Evolutionary conservation across 106 monocot species (phyloP).

Genomic region (Allium cepa): DNA sequence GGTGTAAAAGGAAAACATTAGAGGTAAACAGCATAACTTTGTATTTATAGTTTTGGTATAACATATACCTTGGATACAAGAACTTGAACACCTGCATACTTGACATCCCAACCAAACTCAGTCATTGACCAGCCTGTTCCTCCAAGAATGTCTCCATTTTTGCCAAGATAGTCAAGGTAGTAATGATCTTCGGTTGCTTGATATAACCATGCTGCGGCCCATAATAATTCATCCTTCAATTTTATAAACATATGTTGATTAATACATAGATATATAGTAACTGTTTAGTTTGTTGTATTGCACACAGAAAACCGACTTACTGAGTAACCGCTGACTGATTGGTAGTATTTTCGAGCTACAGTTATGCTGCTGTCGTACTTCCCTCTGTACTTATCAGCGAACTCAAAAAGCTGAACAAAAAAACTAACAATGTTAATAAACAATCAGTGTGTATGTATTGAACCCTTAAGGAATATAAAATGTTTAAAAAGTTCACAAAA

Average conservation of each 20-base stretch:
- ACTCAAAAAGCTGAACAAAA: slow-evolving; percentile 65
- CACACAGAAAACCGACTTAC: slow-evolving; percentile 17
- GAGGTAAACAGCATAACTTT: too few relatives aligned
- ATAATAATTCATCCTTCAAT: slow-evolving; percentile 64
- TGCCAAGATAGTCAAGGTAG: slow-evolving; percentile 71
- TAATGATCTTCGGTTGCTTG: slow-evolving; percentile 56
- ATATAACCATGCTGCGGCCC: slow-evolving; percentile 92
- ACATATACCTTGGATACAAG: slow-evolving; percentile 63
- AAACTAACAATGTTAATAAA: background rate
- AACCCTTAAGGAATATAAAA: background rate
- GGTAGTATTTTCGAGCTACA: slow-evolving; percentile 82
- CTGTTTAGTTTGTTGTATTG: too few relatives aligned
- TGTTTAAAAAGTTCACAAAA: too few relatives aligned
- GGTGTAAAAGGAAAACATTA: background rate
- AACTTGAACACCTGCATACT: slow-evolving; percentile 83
- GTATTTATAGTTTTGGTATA: too few relatives aligned
- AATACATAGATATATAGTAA: too few relatives aligned
- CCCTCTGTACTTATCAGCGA: slow-evolving; percentile 91
- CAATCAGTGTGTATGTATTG: too few relatives aligned
- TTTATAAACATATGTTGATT: background rate
- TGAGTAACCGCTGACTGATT: slow-evolving; percentile 78
- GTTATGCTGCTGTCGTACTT: slow-evolving; percentile 92
- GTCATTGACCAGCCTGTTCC: slow-evolving; percentile 89
- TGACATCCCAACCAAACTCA: slow-evolving; percentile 97
- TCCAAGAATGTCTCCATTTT: slow-evolving; percentile 60